Conservation (phyloP, 1,139 yeast species). For the Diutina pseudorugosa region DNA sequence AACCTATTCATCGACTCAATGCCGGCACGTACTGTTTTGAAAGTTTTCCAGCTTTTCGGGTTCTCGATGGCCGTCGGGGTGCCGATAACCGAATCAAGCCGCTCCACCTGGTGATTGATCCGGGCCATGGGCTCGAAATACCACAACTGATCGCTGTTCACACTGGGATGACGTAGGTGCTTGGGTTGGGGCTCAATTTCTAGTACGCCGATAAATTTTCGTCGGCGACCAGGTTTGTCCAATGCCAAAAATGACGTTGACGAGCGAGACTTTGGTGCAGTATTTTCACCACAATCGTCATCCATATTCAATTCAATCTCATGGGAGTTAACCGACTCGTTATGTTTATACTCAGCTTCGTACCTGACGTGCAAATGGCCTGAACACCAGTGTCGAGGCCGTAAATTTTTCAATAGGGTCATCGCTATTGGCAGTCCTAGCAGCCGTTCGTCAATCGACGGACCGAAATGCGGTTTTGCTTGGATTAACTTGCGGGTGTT, state of each 20-base stretch:
- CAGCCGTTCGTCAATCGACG: constrained; percentile 45
- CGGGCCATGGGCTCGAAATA: constrained; percentile 37
- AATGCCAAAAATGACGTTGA: constrained; percentile 63
- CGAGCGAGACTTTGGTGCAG: background rate
- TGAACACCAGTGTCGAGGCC: constrained; percentile 72
- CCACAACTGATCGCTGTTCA: constrained; percentile 14
- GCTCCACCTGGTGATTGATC: constrained; percentile 32
- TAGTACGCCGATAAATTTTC: constrained; percentile 38
- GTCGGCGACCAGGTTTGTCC: constrained; percentile 66
- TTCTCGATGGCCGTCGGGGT: background rate
- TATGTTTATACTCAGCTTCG: constrained; percentile 32
- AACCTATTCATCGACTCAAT: background rate
- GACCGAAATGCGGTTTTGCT: constrained; percentile 53
- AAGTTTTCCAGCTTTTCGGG: background rate
- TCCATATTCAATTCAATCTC: constrained; percentile 31
- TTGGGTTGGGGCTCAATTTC: constrained; percentile 16
- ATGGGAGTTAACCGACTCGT: constrained; percentile 10
- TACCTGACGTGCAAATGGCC: constrained; percentile 81
- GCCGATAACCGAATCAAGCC: constrained; percentile 7
- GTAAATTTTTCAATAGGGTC: constrained; percentile 37
- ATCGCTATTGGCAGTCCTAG: constrained; percentile 73
- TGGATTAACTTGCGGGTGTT: constrained; percentile 33
- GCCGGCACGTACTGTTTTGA: background rate
- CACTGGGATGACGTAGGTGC: constrained; percentile 15
- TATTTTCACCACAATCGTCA: constrained; percentile 9